phyloP scores from a whole-genome alignment of 2,329 filamentous ascomycete species.

The Aspergillus latus region DNA sequence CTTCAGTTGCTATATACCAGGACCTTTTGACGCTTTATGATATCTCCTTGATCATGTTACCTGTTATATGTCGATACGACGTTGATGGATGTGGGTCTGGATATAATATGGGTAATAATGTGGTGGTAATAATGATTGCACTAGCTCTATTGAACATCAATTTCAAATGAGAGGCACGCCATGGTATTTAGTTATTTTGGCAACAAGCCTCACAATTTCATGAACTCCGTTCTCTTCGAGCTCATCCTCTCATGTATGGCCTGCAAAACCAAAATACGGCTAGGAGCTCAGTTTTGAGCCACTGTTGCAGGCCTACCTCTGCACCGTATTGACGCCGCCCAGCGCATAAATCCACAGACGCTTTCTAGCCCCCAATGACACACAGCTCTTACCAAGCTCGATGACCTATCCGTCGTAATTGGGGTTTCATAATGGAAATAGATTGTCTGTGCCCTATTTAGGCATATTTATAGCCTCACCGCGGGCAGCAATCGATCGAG shows the following conservation, averaged over 20 bases:
- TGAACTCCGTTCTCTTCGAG: too few relatives aligned
- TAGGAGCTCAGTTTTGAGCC: neutral
- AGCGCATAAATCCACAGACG: neutral
- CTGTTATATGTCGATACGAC: neutral
- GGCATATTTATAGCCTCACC: neutral
- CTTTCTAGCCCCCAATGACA: neutral
- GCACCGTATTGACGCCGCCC: neutral
- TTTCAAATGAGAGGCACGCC: too few relatives aligned
- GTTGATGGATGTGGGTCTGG: neutral
- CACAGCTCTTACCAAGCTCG: neutral
- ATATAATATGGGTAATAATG: neutral
- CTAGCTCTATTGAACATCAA: neutral
- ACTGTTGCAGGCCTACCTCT: neutral
- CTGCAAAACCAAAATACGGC: neutral
- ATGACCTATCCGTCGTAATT: neutral
- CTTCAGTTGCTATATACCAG: neutral
- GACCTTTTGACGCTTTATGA: neutral
- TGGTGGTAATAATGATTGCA: neutral
- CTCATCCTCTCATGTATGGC: too few relatives aligned
- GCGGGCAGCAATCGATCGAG: neutral
- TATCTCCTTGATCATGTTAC: neutral
- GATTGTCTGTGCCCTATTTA: neutral
- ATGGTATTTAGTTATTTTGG: too few relatives aligned
- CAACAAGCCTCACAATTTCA: too few relatives aligned
- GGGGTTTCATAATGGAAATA: neutral